Conservation (phyloP, 768 basidiomycete genomes). For the Filobasidium floriforme region DNA sequence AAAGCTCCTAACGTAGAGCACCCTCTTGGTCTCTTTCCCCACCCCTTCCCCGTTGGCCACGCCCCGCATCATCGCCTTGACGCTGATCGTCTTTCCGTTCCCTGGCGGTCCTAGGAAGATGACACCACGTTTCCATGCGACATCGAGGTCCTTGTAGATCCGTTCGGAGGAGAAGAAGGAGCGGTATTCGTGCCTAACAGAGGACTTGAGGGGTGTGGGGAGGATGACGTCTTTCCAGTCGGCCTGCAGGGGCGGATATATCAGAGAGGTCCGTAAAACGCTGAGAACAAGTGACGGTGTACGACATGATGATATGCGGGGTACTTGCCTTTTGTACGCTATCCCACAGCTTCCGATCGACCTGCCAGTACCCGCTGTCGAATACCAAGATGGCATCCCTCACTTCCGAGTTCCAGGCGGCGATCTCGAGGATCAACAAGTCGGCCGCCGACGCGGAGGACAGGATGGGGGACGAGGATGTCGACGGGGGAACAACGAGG, state of each 20-base stretch:
- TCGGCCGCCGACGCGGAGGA: conserved; percentile 20
- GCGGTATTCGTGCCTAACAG: conserved; percentile 63
- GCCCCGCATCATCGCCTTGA: conserved; percentile 73
- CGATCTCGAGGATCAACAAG: conserved; percentile 25
- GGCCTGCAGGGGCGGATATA: conserved; percentile 21
- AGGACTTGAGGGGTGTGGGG: conserved; percentile 54
- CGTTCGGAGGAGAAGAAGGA: conserved; percentile 71
- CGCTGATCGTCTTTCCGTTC: conserved; percentile 62
- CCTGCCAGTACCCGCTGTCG: conserved; percentile 62
- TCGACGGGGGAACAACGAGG: not conserved
- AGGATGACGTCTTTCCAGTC: conserved; percentile 39
- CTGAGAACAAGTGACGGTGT: conserved; percentile 14
- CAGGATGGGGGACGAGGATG: not conserved
- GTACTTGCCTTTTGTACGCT: conserved; percentile 32
- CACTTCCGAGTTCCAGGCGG: conserved; percentile 19
- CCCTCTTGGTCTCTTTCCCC: conserved; percentile 55
- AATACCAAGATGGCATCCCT: conserved; percentile 58
- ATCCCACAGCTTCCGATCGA: conserved; percentile 57
- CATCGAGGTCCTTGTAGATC: conserved; percentile 64
- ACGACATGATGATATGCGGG: not conserved
- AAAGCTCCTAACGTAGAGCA: conserved; percentile 78
- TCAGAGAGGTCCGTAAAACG: conserved; percentile 46
- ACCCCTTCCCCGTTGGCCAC: conserved; percentile 45
- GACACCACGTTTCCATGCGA: conserved; percentile 83
- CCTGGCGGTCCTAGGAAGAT: conserved; percentile 68